phyloP scores from a whole-genome alignment of 345 rosid genomes.

The Punica granatum region DNA sequence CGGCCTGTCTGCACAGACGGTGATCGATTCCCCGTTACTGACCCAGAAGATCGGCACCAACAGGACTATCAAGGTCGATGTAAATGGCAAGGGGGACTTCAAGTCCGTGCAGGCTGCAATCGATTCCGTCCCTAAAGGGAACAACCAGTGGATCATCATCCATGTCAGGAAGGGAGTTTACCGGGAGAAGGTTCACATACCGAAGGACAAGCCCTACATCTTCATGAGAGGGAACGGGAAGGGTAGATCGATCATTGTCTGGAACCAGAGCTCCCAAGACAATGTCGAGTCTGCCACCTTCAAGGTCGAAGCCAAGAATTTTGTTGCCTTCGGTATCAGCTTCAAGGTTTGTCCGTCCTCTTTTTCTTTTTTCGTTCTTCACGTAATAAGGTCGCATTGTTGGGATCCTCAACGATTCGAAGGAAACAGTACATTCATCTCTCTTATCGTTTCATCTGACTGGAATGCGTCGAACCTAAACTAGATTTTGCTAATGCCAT shows the following conservation, averaged over 20 bases:
- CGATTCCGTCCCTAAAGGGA: conserved; percentile 58
- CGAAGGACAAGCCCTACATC: conserved; percentile 59
- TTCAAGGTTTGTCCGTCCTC: conserved; percentile 40
- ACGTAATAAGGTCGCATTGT: no score
- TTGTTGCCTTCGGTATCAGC: conserved; percentile 75
- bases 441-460: no score
- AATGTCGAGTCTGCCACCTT: conserved; percentile 79
- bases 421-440: no score
- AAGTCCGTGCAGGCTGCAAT: conserved; percentile 72
- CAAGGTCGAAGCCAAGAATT: conserved; percentile 50
- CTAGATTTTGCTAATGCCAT: no score
- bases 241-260: conserved; percentile 58
- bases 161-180: conserved; percentile 79
- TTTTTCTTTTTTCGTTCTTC: neutral
- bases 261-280: conserved; percentile 45
- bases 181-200: conserved; percentile 74
- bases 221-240: conserved; percentile 95
- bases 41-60: conserved; percentile 63
- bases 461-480: no score
- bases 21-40: conserved; percentile 54
- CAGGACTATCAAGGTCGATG: conserved; percentile 63
- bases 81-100: conserved; percentile 68
- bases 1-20: conserved; percentile 6
- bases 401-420: no score
- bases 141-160: conserved; percentile 63